A percentile compares a stretch with the other conserved stretches of the same genome.
Evolutionary conservation across 495 filamentous ascomycete genomes (phyloP).

Genomic region (Neurospora sp.): DNA sequence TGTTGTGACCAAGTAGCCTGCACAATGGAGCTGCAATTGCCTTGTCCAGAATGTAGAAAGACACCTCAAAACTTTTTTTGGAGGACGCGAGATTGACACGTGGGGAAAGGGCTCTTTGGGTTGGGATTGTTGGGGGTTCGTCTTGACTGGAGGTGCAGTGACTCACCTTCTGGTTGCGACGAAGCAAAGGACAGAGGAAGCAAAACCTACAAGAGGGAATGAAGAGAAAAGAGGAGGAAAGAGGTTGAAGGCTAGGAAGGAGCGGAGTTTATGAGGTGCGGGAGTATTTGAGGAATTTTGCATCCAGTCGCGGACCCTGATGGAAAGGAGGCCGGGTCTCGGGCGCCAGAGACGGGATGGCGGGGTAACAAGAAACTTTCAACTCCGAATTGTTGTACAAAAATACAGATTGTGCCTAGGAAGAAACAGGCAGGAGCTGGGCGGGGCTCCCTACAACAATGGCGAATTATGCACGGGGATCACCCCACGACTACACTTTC

Average conservation of each 20-base stretch:
- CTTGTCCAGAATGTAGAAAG: neutral
- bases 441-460: neutral
- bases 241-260: conserved; percentile 1
- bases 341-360: conserved; percentile 12
- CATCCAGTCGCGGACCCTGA: conserved; percentile 7
- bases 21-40: neutral
- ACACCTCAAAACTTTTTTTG: neutral
- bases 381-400: conserved; percentile 7
- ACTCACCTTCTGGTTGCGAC: conserved; percentile 9
- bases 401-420: neutral
- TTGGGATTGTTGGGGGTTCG: neutral
- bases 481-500: neutral
- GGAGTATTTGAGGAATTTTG: conserved; percentile 31
- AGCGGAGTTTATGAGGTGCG: conserved; percentile 7
- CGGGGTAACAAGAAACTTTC: conserved; percentile 11
- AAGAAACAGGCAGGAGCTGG: neutral
- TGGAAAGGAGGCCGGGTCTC: conserved; percentile 16
- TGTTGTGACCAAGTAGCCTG: neutral
- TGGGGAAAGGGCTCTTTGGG: neutral
- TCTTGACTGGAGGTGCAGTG: neutral
- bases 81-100: neutral
- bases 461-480: neutral
- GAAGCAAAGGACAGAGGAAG: conserved; percentile 2
- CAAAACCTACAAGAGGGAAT: conserved; percentile 10
- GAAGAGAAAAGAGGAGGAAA: conserved; percentile 17